A percentile compares a stretch with the other conserved stretches of the same genome.
Evolutionary conservation across 345 rosid species (phyloP).

Genomic region (Salix caprea): DNA sequence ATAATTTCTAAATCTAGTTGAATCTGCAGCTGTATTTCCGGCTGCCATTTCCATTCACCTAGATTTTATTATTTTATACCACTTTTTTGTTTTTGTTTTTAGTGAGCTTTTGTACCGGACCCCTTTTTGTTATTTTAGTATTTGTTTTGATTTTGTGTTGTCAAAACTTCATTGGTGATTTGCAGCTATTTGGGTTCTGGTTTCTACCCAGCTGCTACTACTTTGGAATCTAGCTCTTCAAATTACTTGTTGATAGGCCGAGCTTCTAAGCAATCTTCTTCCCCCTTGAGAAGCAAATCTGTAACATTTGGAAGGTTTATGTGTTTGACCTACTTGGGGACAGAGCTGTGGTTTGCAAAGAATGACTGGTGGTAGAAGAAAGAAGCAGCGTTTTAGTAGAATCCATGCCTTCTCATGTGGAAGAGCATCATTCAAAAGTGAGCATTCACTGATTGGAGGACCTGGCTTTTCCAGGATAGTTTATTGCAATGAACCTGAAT

Average conservation of each 20-base stretch:
- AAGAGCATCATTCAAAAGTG: conserved; percentile 55
- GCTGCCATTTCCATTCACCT: neutral
- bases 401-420: conserved; percentile 67
- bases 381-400: conserved; percentile 55
- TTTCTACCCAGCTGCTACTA: neutral
- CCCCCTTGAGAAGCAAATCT: neutral
- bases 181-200: neutral
- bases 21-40: neutral
- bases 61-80: neutral
- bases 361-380: conserved; percentile 59
- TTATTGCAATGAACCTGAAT: conserved; percentile 69
- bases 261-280: neutral
- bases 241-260: neutral
- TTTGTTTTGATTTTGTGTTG: neutral
- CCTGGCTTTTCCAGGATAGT: conserved; percentile 89
- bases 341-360: conserved; percentile 1
- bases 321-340: conserved; percentile 1
- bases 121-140: neutral
- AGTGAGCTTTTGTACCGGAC: neutral
- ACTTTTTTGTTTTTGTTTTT: neutral
- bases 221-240: conserved; percentile 2
- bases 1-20: neutral
- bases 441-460: conserved; percentile 81
- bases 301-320: conserved; percentile 3
- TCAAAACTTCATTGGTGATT: neutral